These are phyloP conservation scores for Barbatosphaeria neglecta DNA, from an alignment of 495 filamentous ascomycete species.

Conservation along the genomic window DNA sequence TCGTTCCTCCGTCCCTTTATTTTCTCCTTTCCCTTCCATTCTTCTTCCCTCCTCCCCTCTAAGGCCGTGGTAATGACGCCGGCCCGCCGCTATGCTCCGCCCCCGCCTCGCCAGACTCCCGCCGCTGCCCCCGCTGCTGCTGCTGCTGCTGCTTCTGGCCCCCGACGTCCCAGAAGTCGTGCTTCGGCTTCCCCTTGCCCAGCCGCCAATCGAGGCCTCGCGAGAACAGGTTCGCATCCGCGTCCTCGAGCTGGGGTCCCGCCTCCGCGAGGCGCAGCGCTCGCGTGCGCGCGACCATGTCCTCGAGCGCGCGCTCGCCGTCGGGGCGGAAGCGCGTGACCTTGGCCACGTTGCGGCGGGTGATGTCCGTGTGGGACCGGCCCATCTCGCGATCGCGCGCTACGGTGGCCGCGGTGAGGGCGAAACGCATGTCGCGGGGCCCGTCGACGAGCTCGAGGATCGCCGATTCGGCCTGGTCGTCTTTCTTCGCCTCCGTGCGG, in stretches of 20 bases:
- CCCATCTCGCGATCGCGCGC: constrained; percentile 46
- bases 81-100: background rate
- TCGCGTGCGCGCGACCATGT: constrained; percentile 54
- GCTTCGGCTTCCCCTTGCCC: background rate
- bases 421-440: constrained; percentile 88
- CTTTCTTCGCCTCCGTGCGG: constrained; percentile 67
- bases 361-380: constrained; percentile 52
- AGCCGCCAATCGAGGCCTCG: background rate
- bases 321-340: constrained; percentile 65
- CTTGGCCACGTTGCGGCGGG: constrained; percentile 66
- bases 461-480: constrained; percentile 75
- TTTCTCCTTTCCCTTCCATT: background rate
- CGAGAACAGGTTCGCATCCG: background rate
- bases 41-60: background rate
- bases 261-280: constrained; percentile 12
- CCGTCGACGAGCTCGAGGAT: constrained; percentile 97
- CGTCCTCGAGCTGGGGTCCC: background rate
- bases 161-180: background rate
- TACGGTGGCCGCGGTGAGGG: constrained; percentile 73
- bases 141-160: background rate
- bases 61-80: background rate
- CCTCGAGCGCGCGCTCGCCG: constrained; percentile 56
- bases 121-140: constrained; percentile 1
- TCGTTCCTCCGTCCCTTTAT: too few relatives aligned
- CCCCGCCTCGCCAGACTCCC: constrained; percentile 12